A percentile compares a stretch with the other conserved stretches of the same genome.
These are phyloP conservation scores for Oryza coarctata DNA, from an alignment of 176 grass and related monocot species.

Conservation along the genomic window DNA sequence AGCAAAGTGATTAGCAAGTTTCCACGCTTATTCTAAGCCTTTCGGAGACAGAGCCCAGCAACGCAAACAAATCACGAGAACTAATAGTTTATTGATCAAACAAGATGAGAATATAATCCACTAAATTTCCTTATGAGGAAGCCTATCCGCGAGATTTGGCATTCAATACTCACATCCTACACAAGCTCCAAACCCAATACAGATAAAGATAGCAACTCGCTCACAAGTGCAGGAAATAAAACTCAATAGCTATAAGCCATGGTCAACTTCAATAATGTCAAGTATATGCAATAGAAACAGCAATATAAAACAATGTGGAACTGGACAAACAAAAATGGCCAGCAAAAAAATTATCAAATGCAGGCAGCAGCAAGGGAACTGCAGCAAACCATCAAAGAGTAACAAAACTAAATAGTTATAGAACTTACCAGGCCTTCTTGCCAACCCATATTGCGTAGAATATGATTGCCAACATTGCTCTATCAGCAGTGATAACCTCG, in stretches of 20 bases:
- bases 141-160: not conserved
- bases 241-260: not conserved
- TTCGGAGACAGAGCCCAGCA: not conserved
- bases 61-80: not conserved
- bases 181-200: not conserved
- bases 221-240: not conserved
- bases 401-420: slow-evolving; percentile 9
- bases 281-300: not conserved
- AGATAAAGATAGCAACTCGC: not conserved
- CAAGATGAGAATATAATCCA: not conserved
- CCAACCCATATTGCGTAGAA: slow-evolving; percentile 92
- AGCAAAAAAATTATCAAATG: not conserved
- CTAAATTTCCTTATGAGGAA: not conserved
- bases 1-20: slow-evolving; percentile 3
- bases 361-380: not conserved
- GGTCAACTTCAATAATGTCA: not conserved
- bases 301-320: not conserved
- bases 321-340: not conserved
- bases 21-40: not conserved
- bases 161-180: not conserved
- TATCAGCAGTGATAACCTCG: slow-evolving; percentile 85
- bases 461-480: slow-evolving; percentile 94
- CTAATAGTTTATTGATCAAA: not conserved
- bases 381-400: not conserved
- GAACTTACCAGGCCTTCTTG: slow-evolving; percentile 73